Conservation (phyloP, 1,284 basidiomycete genomes). For the Cerioporus squamosus region DNA sequence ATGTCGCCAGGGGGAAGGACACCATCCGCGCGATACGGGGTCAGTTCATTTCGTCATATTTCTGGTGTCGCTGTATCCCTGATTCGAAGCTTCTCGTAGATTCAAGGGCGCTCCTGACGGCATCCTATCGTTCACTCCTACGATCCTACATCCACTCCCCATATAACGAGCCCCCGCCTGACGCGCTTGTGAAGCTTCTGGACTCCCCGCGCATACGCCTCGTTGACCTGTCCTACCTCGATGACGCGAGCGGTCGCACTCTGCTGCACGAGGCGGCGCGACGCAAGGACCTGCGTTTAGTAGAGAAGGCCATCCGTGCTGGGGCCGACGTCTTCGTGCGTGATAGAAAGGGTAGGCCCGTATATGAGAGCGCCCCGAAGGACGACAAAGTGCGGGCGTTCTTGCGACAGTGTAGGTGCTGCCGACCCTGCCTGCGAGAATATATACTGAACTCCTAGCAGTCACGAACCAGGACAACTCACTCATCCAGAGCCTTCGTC, state of each 20-base stretch:
- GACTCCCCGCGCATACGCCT: conserved; percentile 64
- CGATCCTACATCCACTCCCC: conserved; percentile 76
- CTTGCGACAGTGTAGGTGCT: conserved; percentile 76
- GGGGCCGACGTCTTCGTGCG: conserved; percentile 93
- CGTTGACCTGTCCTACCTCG: conserved; percentile 73
- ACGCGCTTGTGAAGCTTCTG: conserved; percentile 57
- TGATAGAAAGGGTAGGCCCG: conserved; percentile 78
- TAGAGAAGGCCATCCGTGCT: conserved; percentile 83
- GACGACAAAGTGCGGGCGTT: conserved; percentile 87
- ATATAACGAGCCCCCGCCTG: conserved; percentile 46
- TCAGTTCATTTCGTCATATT: conserved; percentile 35
- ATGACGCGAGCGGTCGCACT: conserved; percentile 78
- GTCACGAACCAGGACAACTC: conserved; percentile 82
- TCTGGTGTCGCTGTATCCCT: neutral
- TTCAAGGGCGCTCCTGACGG: conserved; percentile 80
- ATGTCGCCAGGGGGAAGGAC: conserved; percentile 78
- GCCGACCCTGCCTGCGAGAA: neutral
- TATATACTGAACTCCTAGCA: conserved; percentile 33
- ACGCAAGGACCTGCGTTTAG: conserved; percentile 80
- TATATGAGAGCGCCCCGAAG: conserved; percentile 72
- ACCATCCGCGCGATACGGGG: conserved; percentile 79
- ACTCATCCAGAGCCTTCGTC: conserved; percentile 52
- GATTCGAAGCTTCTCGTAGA: conserved; percentile 49
- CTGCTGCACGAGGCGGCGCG: conserved; percentile 89
- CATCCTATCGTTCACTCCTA: conserved; percentile 76